Evolutionary conservation across 768 basidiomycete genomes (phyloP).

Genomic region (Leucocoprinus sp.): DNA sequence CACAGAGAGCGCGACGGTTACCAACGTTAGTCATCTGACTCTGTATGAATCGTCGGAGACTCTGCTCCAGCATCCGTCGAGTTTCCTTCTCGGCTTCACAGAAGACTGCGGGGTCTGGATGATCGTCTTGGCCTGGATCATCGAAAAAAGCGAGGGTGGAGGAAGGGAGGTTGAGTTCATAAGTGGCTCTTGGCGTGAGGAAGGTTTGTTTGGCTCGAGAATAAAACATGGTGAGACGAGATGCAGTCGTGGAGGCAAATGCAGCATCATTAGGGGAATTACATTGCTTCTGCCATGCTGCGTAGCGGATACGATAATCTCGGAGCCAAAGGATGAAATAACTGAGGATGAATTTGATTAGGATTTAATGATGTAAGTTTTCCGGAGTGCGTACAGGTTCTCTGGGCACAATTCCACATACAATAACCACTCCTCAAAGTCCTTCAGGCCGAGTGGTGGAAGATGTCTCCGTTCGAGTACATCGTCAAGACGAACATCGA

Average conservation of each 20-base stretch:
- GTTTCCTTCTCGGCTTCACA: constrained; percentile 50
- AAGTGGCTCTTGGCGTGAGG: constrained; percentile 61
- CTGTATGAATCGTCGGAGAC: constrained; percentile 56
- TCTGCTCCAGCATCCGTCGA: constrained; percentile 50
- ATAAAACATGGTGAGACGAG: constrained; percentile 60
- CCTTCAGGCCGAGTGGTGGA: constrained; percentile 70
- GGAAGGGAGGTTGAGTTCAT: constrained; percentile 65
- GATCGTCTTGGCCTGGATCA: constrained; percentile 30
- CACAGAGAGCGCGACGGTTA: constrained; percentile 59
- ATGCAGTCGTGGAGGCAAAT: constrained; percentile 4
- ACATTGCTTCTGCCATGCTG: constrained; percentile 36
- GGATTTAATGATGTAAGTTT: constrained; percentile 9
- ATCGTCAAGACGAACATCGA: constrained; percentile 64
- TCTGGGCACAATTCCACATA: constrained; percentile 72
- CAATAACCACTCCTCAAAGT: constrained; percentile 74
- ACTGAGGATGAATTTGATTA: constrained; percentile 22
- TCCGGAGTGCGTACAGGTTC: constrained; percentile 46
- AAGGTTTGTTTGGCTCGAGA: constrained; percentile 76
- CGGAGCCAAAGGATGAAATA: constrained; percentile 80
- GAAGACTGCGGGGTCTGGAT: constrained; percentile 63
- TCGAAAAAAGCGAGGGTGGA: constrained; percentile 57
- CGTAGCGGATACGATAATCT: constrained; percentile 52
- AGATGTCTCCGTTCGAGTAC: constrained; percentile 70
- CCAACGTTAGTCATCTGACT: constrained; percentile 70
- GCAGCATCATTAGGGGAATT: constrained; percentile 31